phyloP scores from a whole-genome alignment of 192 early-diverging fungal species.

The Rhizophagus sp. region DNA sequence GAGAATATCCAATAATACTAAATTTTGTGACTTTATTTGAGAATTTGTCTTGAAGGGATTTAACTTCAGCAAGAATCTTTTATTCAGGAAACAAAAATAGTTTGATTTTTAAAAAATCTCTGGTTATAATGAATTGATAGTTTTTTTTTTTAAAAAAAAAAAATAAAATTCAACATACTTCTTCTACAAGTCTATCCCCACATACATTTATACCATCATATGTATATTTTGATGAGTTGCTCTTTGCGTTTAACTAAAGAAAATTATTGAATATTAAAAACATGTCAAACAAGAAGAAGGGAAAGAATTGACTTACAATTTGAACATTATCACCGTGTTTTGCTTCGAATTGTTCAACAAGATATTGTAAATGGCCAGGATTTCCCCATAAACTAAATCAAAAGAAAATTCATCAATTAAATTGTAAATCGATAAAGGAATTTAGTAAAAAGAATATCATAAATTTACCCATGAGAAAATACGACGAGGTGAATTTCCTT shows the following conservation, averaged over 20 bases:
- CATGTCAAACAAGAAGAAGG: not conserved
- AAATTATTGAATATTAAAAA: not conserved
- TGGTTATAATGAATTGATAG: not conserved
- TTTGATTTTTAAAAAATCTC: not conserved
- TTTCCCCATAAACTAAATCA: constrained; percentile 30
- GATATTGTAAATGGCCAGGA: constrained; percentile 19
- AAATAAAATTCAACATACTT: constrained; percentile 36
- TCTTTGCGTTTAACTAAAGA: constrained; percentile 46
- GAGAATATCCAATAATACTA: constrained; percentile 56
- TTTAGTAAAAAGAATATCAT: not conserved
- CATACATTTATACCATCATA: constrained; percentile 63
- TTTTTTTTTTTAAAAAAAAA: not conserved
- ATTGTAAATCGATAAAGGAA: not conserved
- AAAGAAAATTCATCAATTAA: not conserved
- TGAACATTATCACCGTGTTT: constrained; percentile 7
- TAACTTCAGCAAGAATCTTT: constrained; percentile 33
- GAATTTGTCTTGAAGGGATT: constrained; percentile 37
- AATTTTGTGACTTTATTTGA: constrained; percentile 32
- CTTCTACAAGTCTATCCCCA: constrained; percentile 45
- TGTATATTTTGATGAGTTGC: constrained; percentile 49
- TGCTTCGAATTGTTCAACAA: constrained; percentile 4
- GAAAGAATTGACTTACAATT: constrained; percentile 1
- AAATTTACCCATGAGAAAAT: constrained; percentile 15
- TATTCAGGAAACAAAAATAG: not conserved
- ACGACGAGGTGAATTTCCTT: constrained; percentile 15